A percentile compares a stretch with the other conserved stretches of the same genome.
phyloP scores from a whole-genome alignment of 2,329 filamentous ascomycete genomes.

The Diplodia corticola region DNA sequence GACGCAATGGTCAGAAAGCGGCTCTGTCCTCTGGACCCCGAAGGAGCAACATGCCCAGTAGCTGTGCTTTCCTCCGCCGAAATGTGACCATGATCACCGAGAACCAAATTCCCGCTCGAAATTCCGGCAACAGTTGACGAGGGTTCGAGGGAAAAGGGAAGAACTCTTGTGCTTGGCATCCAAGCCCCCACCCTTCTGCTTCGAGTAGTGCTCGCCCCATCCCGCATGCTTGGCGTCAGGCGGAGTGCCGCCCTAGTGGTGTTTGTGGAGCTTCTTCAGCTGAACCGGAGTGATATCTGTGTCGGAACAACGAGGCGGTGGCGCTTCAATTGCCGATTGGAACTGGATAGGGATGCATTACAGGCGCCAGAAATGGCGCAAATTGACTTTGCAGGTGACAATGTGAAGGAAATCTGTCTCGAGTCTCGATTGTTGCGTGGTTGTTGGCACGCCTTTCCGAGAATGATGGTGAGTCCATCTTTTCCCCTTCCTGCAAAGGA shows the following conservation, averaged over 20 bases:
- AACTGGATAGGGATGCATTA: not conserved
- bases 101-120: not conserved
- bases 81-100: not conserved
- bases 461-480: not conserved
- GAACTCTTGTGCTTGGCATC: not conserved
- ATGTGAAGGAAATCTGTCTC: not conserved
- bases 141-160: not conserved
- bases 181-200: not conserved
- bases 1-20: not conserved
- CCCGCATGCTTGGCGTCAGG: not conserved
- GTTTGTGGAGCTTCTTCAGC: not conserved
- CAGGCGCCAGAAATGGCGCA: not conserved
- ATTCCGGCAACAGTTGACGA: not conserved
- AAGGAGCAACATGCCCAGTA: not conserved
- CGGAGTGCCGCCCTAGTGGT: not conserved
- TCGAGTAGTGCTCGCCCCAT: not conserved
- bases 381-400: not conserved
- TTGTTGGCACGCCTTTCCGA: not conserved
- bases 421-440: not conserved
- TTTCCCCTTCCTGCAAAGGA: not conserved
- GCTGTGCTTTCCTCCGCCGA: not conserved
- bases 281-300: not conserved
- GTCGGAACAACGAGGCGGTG: not conserved
- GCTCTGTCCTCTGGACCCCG: not conserved
- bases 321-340: not conserved